Conservation (phyloP, 768 basidiomycete genomes). For the Russula emetica region DNA sequence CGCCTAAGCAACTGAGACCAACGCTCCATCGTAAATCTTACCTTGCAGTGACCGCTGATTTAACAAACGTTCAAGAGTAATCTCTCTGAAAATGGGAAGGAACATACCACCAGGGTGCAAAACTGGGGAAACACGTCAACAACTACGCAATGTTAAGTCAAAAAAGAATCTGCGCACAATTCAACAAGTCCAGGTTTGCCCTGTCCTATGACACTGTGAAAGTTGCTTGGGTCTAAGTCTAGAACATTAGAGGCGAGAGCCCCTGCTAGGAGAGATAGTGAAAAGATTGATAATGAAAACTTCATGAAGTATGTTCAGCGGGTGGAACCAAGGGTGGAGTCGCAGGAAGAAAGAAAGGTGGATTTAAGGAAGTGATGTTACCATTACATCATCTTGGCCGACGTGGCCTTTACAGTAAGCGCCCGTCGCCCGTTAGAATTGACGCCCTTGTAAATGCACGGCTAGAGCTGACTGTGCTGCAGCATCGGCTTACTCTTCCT, state of each 20-base stretch:
- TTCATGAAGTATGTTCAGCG: conserved; percentile 46
- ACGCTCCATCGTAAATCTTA: conserved; percentile 31
- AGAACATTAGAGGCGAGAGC: conserved; percentile 77
- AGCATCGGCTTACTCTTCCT: neutral
- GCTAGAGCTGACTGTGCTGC: neutral
- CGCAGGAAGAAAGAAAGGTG: neutral
- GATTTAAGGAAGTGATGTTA: neutral
- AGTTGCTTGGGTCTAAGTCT: conserved; percentile 71
- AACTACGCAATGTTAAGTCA: neutral
- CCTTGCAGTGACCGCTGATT: conserved; percentile 82
- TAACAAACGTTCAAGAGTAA: neutral
- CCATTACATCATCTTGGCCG: conserved; percentile 20
- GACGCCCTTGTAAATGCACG: neutral
- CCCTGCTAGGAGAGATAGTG: conserved; percentile 50
- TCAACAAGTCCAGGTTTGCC: conserved; percentile 85
- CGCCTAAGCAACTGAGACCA: neutral
- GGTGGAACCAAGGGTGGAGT: neutral
- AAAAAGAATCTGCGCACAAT: conserved; percentile 58
- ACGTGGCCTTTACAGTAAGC: too few species aligned
- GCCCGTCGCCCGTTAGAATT: too few species aligned
- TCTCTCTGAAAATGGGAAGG: neutral
- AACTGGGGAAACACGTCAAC: conserved; percentile 42
- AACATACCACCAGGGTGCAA: conserved; percentile 83
- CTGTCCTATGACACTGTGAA: conserved; percentile 68
- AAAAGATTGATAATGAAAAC: conserved; percentile 51